Evolutionary conservation across 352 stramenopile genomes (phyloP), one percentile per base, ranked within the genome.

Genomic region (Phytophthora colocasiae): DNA sequence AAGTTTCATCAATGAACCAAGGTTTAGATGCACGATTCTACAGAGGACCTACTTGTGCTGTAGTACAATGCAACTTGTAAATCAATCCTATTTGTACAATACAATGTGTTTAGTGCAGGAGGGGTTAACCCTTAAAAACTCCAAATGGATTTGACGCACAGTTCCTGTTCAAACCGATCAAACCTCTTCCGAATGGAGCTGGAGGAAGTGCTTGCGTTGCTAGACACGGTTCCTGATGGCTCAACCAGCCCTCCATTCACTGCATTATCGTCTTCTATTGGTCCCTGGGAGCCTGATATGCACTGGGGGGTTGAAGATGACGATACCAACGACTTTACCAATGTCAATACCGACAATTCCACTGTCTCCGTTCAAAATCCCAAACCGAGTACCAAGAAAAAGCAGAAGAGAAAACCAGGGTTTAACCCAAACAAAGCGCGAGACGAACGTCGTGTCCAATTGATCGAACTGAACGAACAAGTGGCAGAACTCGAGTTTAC

Each of bases 341-440:
- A 26, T 15, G 41, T 34, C 15, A 36, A 48, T n/a, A 15, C 6
- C 9, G 31, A 36, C 54, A 59, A 50, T 45, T 27, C 26, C 26
- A 24, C 12, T 27, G 6, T 29, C 17, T 4, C 0, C 27, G 31
- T 36, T 14, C 31, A 12, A 36, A 14, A 36, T 14, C 9, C 31
- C 31, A 12, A 36, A 36, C 31, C 31, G 31, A 36, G 0, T 3
- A 36, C 7, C 31, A 53, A 50, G 15, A 54, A 59, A 34, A 60
- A 69, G 31, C 62, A 63, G 22, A 58, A 36, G 48, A 70, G 58
- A 44, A 68, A 52, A 12, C 12, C 32, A 43, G 38, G 38, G 8
- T 43, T 43, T 10, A 70, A 69, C 27, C 64, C 69, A 9, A 77
- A 77, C 36, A 73, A 70, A 27, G 64, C 64, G 14, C 53, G 64